Evolutionary conservation across 768 basidiomycete species (phyloP), one percentile per base, ranked within the genome.

Genomic region (Dentipellis sp.): DNA sequence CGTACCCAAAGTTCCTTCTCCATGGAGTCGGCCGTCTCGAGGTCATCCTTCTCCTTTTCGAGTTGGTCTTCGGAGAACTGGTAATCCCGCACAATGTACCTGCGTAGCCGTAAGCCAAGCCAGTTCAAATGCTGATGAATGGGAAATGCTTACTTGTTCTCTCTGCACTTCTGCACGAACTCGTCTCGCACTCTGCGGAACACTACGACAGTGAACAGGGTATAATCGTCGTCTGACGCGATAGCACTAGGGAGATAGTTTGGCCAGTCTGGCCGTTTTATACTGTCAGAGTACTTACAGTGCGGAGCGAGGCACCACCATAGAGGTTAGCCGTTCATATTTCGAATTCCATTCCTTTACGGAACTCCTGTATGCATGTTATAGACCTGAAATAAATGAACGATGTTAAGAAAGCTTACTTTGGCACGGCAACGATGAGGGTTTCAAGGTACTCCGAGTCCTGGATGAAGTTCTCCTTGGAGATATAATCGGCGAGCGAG

Each of bases 1-100:
- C 84, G 62, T 66, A 95, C 94, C 97, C 97, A 98, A 50, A 97
- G 84, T 65, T 99, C 95, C 71, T 90, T 92, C 77, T 97, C 97
- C 29, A 93, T 91, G 7, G 79, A 77, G 60, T 86, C 84, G 2
- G 93, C 83, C n/a, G 75, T 75, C 35, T 84, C 81, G 11, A 97
- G 72, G 52, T 95, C 95, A 67, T 89, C 80, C 62, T 77, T 78
- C 66, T 95, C 90, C 69, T 86, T 91, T 58, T 76, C 76, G 29
- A 94, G 74, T 57, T 86, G 85, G 45, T 85, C 85, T 66, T 91
- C 88, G 21, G 94, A 91, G 67, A 80, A 98, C 12, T 80, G 80
- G 67, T 97, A 99, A 62, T 99, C 97, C n/a, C 97, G 83, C 10
- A 93, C 82, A 56, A 94, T 85, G 73, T 93, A 98, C 67, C 94